Conservation (phyloP, 176 grass and related monocot species). For the Microstegium vimineum region DNA sequence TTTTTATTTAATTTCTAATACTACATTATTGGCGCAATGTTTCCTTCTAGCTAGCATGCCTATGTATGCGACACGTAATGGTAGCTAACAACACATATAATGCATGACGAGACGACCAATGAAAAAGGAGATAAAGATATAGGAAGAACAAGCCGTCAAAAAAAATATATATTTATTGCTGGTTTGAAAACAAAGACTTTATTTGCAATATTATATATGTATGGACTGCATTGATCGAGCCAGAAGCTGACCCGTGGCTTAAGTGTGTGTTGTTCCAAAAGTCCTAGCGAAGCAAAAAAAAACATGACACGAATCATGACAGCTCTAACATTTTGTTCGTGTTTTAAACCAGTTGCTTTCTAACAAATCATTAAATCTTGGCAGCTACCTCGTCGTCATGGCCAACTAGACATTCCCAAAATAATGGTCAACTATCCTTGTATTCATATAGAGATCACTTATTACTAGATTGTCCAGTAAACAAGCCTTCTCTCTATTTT, state of each 20-base stretch:
- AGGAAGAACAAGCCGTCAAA: not conserved
- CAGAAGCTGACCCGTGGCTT: not conserved
- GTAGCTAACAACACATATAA: not conserved
- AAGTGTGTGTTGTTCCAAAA: not conserved
- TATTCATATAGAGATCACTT: not conserved
- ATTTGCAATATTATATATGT: not conserved
- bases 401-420: conserved; percentile 8
- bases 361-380: not conserved
- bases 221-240: not conserved
- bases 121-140: not conserved
- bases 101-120: not conserved
- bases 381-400: not conserved
- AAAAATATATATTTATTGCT: not conserved
- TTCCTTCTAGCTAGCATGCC: not conserved
- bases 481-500: not conserved
- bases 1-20: too few relatives aligned
- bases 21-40: not conserved
- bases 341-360: not conserved
- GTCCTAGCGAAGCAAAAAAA: not conserved
- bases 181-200: not conserved
- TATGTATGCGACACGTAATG: not conserved
- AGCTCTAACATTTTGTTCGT: conserved; percentile 9
- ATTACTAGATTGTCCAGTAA: not conserved
- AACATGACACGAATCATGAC: not conserved
- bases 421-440: conserved; percentile 4